These are phyloP conservation scores for Sungouiella thailandica DNA, from an alignment of 805 yeast species.

Conservation along the genomic window DNA sequence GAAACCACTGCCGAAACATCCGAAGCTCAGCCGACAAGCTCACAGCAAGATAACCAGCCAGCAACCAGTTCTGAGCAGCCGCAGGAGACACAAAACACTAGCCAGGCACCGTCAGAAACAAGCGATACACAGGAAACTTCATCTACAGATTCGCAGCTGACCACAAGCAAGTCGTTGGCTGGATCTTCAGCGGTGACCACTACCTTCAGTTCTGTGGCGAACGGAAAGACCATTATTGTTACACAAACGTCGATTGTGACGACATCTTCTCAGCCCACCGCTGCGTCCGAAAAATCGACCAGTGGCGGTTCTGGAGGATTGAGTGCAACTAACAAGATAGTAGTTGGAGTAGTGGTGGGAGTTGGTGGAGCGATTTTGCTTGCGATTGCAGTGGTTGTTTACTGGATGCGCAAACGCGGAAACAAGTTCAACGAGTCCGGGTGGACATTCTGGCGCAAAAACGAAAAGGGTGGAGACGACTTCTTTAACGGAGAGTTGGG, in stretches of 20 bases:
- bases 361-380: slow-evolving; percentile 40
- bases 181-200: slow-evolving; percentile 11
- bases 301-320: slow-evolving; percentile 26
- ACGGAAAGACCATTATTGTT: slow-evolving; percentile 35
- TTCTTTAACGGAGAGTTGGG: slow-evolving; percentile 44
- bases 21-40: no score
- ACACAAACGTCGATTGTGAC: slow-evolving; percentile 33
- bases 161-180: background rate
- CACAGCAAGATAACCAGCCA: no score
- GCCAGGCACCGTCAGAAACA: no score
- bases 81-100: no score
- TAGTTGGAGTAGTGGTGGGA: slow-evolving; percentile 45
- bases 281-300: slow-evolving; percentile 14
- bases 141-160: background rate
- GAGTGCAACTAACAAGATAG: slow-evolving; percentile 38
- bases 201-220: slow-evolving; percentile 28
- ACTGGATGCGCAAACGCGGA: slow-evolving; percentile 31
- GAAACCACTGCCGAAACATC: no score
- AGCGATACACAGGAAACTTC: no score
- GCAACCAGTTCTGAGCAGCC: no score
- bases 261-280: slow-evolving; percentile 21
- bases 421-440: slow-evolving; percentile 23
- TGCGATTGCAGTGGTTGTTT: slow-evolving; percentile 30
- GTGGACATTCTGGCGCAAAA: slow-evolving; percentile 47
- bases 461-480: slow-evolving; percentile 37